Base-by-base conservation (phyloP, 179 eudicot species). In the Monotropa hypopitys region DNA sequence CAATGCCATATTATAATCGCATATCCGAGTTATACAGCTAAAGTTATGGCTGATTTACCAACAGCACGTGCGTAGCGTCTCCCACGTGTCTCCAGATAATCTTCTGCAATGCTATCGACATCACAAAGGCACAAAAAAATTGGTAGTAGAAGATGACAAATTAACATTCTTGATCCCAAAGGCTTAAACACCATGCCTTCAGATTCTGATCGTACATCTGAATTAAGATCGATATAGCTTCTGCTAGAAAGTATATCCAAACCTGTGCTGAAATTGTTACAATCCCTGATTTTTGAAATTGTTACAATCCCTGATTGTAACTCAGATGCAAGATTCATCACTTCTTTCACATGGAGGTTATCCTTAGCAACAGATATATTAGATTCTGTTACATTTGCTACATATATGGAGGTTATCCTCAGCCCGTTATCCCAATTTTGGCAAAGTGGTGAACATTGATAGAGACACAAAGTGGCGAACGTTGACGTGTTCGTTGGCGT, bases 221-320 rank as follows among this genome's bases (percentile, higher is more conserved):
- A 40, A 73, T 42, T 28, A 23, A 65, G 50, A 79, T 51, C 30
- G 45, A 20, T 73, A 69, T 18, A 47, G 65, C 21, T 73, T 65
- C 50, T 51, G 72, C 35, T 51, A 38, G 38, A 70, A 57, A 43
- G 30, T 40, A 72, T 42, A 40, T 45, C 4, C 84, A 32, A 70
- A 93, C 99, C 99, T 95, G 98, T 38, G 99, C 99, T 56, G 99
- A 95, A 82, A 95, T 72, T 11, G 97, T 90, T 78, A 93, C 95
- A 77, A 95, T 80, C 77, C 96, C 98, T 73, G 98, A 95, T 50
- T 90, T n/a, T n/a, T n/a, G n/a, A n/a, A n/a, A n/a, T n/a, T n/a
- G n/a, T n/a, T n/a, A 93, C 94, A 77, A 95, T 80, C 77, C 96
- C 98, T 73, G 98, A 95, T 50, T 90, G 85, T 81, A 93, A 85